Evolutionary conservation across 306 rosid species (phyloP).

Genomic region (Lupinus albus): DNA sequence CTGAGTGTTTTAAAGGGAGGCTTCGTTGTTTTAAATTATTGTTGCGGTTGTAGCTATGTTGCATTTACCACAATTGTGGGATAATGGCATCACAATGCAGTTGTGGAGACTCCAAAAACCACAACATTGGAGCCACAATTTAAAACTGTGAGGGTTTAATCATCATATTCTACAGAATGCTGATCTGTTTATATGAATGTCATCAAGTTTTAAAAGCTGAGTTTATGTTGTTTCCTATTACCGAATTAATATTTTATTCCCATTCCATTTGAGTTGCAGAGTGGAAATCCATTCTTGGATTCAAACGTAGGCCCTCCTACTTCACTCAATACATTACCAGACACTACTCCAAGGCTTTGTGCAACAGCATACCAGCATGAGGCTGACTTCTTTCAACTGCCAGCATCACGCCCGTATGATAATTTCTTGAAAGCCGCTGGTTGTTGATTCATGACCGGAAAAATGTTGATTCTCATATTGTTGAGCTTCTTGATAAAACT

Average conservation of each 20-base stretch:
- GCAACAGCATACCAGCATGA: slow-evolving; percentile 64
- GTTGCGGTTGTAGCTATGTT: too few species aligned
- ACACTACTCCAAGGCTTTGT: slow-evolving; percentile 53
- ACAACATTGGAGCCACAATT: too few species aligned
- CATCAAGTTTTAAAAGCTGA: slow-evolving; percentile 27
- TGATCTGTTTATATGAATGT: background rate
- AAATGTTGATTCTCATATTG: slow-evolving; percentile 16
- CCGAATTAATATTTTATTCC: slow-evolving; percentile 25
- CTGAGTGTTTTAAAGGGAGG: background rate
- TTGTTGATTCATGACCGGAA: slow-evolving; percentile 52
- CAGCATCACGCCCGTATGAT: slow-evolving; percentile 75
- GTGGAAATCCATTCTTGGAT: slow-evolving; percentile 67
- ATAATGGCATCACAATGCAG: too few species aligned
- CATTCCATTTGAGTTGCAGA: slow-evolving; percentile 50
- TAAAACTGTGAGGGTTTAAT: background rate
- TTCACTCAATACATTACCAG: slow-evolving; percentile 46
- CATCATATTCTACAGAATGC: slow-evolving; percentile 9
- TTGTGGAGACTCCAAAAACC: too few species aligned
- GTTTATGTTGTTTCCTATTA: slow-evolving; percentile 12
- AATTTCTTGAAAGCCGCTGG: slow-evolving; percentile 82
- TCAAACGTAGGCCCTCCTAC: slow-evolving; percentile 37
- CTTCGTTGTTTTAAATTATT: too few species aligned
- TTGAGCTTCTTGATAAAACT: slow-evolving; percentile 25
- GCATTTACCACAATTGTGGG: too few species aligned
- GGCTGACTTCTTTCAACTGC: slow-evolving; percentile 65